Conservation (phyloP, 148 eudicot species). For the Mesembryanthemum crystallinum region DNA sequence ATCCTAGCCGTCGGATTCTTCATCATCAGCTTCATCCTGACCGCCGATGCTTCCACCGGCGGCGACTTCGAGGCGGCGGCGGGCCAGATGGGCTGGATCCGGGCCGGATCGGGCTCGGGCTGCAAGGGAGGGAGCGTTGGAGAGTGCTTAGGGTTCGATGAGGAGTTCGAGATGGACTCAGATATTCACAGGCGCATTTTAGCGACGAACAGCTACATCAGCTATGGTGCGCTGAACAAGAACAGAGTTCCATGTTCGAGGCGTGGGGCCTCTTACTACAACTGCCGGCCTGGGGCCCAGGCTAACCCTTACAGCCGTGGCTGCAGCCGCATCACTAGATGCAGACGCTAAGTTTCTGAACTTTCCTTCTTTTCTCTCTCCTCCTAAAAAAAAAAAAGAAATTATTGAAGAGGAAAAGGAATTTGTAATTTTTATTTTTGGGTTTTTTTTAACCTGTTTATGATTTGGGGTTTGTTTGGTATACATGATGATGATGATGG, state of each 20-base stretch:
- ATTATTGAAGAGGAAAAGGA: neutral
- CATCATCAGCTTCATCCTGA: constrained; percentile 12
- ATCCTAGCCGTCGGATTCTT: constrained; percentile 28
- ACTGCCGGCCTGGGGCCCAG: constrained; percentile 43
- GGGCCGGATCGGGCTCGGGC: too few relatives aligned
- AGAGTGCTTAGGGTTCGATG: constrained; percentile 27
- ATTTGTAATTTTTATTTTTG: constrained; percentile 20
- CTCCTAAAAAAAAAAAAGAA: neutral
- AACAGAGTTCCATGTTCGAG: constrained; percentile 46
- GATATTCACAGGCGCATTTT: constrained; percentile 43
- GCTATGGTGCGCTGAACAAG: constrained; percentile 53
- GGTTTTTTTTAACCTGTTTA: neutral
- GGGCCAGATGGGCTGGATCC: constrained; percentile 17
- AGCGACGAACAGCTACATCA: constrained; percentile 40
- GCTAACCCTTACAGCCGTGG: constrained; percentile 61
- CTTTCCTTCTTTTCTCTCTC: constrained; percentile 4
- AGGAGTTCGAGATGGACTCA: constrained; percentile 34
- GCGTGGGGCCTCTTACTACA: constrained; percentile 59
- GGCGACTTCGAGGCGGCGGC: constrained; percentile 4
- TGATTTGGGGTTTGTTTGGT: constrained; percentile 32
- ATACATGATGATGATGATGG: constrained; percentile 21
- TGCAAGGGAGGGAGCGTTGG: constrained; percentile 30
- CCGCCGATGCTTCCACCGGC: constrained; percentile 26
- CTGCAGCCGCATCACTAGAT: constrained; percentile 45
- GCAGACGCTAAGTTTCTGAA: constrained; percentile 29